Percentiles rank a stretch among this genome's conserved stretches.
These are phyloP conservation scores for Zygosaccharomyces rouxii DNA, from an alignment of 805 yeast species.

Conservation along the genomic window DNA sequence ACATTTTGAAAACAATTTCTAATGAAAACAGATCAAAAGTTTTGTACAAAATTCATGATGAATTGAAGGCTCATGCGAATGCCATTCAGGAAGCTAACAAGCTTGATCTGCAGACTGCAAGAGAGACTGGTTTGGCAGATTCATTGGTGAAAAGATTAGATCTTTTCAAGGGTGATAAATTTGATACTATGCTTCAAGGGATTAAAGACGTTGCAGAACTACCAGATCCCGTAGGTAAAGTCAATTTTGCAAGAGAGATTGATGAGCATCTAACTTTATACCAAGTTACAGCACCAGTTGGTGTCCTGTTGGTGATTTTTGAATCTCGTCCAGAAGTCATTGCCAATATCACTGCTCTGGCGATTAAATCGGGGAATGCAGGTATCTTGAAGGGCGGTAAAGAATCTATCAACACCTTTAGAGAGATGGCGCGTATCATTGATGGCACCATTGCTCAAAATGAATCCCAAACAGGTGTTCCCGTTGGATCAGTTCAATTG, in stretches of 20 bases:
- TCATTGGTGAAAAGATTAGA: conserved; percentile 83
- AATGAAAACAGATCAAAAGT: conserved; percentile 72
- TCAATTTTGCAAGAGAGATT: conserved; percentile 74
- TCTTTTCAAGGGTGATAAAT: conserved; percentile 75
- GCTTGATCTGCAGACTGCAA: conserved; percentile 69
- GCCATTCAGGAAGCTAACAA: conserved; percentile 68
- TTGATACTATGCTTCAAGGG: conserved; percentile 92
- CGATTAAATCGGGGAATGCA: conserved; percentile 93
- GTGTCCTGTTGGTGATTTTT: conserved; percentile 86
- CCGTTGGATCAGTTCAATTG: conserved; percentile 76
- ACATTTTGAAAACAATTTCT: conserved; percentile 70
- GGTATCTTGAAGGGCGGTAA: conserved; percentile 98
- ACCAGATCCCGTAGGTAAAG: conserved; percentile 89
- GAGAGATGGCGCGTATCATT: conserved; percentile 71
- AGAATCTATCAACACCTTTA: conserved; percentile 82
- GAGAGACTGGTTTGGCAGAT: conserved; percentile 52
- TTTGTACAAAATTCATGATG: conserved; percentile 66
- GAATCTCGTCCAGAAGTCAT: conserved; percentile 98
- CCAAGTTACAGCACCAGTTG: conserved; percentile 89
- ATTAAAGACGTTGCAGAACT: conserved; percentile 83
- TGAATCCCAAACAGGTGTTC: conserved; percentile 59
- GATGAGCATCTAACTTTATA: conserved; percentile 86
- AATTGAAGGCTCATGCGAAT: conserved; percentile 53
- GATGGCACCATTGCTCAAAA: conserved; percentile 46
- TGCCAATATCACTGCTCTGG: conserved; percentile 93